Percentiles rank a stretch among this genome's conserved stretches.
Evolutionary conservation across 1,284 basidiomycete genomes (phyloP).

Genomic region (Vanrija sp.): DNA sequence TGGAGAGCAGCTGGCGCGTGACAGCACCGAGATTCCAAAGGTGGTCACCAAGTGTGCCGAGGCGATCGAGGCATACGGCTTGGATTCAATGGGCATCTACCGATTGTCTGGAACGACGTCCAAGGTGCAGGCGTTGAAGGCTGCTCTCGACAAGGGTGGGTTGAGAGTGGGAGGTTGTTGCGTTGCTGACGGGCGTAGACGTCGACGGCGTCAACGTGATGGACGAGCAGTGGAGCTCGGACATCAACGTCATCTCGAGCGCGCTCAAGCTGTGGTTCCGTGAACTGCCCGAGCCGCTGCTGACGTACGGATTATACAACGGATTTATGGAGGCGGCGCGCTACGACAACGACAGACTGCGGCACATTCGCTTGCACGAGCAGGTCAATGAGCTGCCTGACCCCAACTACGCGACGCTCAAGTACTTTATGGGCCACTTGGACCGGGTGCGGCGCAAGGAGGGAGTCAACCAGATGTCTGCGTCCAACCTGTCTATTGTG

Average conservation of each 20-base stretch:
- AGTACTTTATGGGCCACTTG: constrained; percentile 91
- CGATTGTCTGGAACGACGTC: constrained; percentile 87
- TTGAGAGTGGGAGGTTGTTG: constrained; percentile 7
- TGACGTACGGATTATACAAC: constrained; percentile 79
- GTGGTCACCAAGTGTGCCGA: constrained; percentile 86
- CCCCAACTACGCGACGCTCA: constrained; percentile 95
- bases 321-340: constrained; percentile 94
- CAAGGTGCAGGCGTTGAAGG: constrained; percentile 78
- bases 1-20: constrained; percentile 83
- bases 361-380: constrained; percentile 93
- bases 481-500: constrained; percentile 90
- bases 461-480: constrained; percentile 83
- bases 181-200: constrained; percentile 55
- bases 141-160: constrained; percentile 77
- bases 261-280: constrained; percentile 94
- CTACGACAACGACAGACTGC: constrained; percentile 85
- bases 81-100: constrained; percentile 86
- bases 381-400: constrained; percentile 96
- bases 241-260: constrained; percentile 94
- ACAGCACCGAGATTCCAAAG: constrained; percentile 81
- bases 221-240: constrained; percentile 81
- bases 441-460: constrained; percentile 76
- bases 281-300: constrained; percentile 88
- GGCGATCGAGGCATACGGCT: constrained; percentile 85
- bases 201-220: constrained; percentile 78